Percentiles rank a stretch among this genome's conserved stretches.
Conservation (phyloP, 805 yeast species). For the Sporopachydermia quercuum region DNA sequence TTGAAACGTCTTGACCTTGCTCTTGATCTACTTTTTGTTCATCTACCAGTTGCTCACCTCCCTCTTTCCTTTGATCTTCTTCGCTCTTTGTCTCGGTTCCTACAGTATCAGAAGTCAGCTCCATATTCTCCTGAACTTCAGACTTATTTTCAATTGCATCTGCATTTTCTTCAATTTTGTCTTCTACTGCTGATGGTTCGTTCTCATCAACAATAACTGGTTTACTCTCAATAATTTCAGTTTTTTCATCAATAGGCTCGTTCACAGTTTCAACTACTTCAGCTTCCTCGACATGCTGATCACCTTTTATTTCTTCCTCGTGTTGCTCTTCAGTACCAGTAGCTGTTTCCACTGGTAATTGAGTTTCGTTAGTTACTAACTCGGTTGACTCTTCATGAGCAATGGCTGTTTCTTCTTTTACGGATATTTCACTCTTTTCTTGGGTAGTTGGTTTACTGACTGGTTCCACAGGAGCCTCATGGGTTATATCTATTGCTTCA, state of each 20-base stretch:
- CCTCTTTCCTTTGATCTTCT: slow-evolving; percentile 6
- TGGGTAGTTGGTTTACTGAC: too few relatives aligned
- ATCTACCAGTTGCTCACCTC: too few relatives aligned
- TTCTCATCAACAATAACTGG: too few relatives aligned
- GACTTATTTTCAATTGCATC: too few relatives aligned
- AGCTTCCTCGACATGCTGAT: neutral
- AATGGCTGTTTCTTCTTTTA: neutral
- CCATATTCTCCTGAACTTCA: slow-evolving; percentile 4
- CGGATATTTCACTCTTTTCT: neutral
- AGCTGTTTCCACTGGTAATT: neutral
- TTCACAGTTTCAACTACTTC: slow-evolving; percentile 1
- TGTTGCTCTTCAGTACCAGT: neutral
- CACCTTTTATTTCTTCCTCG: neutral
- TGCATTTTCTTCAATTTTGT: too few relatives aligned
- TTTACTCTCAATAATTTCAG: too few relatives aligned
- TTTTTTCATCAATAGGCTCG: slow-evolving; percentile 4
- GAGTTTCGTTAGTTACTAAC: too few relatives aligned
- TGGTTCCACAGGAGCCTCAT: neutral
- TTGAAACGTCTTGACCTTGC: slow-evolving; percentile 4
- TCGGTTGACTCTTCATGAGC: too few relatives aligned
- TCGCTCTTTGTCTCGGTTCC: slow-evolving; percentile 11
- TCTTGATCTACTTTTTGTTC: slow-evolving; percentile 2
- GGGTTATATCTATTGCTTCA: neutral
- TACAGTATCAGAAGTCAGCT: slow-evolving; percentile 14
- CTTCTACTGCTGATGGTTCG: too few relatives aligned